Evolutionary conservation across 2,329 filamentous ascomycete species (phyloP).

Genomic region (Cadophora gregata): DNA sequence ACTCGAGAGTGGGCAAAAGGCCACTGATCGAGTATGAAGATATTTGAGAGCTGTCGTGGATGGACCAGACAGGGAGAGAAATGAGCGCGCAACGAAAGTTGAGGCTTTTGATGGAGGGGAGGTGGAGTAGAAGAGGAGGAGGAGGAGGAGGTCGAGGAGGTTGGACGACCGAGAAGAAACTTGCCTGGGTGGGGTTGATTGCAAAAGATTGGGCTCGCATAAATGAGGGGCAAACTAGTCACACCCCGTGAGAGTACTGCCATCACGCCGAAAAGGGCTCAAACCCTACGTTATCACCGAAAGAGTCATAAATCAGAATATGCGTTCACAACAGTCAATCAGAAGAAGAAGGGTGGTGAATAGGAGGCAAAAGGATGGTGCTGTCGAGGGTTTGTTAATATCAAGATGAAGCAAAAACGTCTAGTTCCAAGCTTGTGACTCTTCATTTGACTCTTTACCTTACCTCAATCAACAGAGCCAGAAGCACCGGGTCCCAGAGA

Average conservation of each 20-base stretch:
- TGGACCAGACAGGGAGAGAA: slow-evolving; percentile 37
- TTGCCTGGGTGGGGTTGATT: slow-evolving; percentile 18
- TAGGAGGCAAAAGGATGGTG: neutral
- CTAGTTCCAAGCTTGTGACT: neutral
- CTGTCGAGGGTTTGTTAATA: neutral
- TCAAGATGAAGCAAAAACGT: neutral
- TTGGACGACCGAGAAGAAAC: slow-evolving; percentile 20
- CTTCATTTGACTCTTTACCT: neutral
- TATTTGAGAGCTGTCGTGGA: slow-evolving; percentile 41
- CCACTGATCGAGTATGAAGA: slow-evolving; percentile 35
- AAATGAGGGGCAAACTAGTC: slow-evolving; percentile 22
- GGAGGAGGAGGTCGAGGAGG: slow-evolving; percentile 26
- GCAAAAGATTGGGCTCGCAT: slow-evolving; percentile 10
- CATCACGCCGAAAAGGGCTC: slow-evolving; percentile 17
- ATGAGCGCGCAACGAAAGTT: slow-evolving; percentile 40
- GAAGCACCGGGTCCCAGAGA: too few relatives aligned
- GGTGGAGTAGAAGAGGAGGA: slow-evolving; percentile 30
- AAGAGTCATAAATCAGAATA: neutral
- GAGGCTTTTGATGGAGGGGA: slow-evolving; percentile 35
- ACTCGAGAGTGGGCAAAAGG: slow-evolving; percentile 37
- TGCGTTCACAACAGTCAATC: neutral
- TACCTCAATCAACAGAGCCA: too few relatives aligned
- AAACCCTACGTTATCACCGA: slow-evolving; percentile 17
- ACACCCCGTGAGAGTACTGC: neutral
- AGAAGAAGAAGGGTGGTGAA: neutral